phyloP scores from a whole-genome alignment of 495 filamentous ascomycete species.

The Penicillium steckii region DNA sequence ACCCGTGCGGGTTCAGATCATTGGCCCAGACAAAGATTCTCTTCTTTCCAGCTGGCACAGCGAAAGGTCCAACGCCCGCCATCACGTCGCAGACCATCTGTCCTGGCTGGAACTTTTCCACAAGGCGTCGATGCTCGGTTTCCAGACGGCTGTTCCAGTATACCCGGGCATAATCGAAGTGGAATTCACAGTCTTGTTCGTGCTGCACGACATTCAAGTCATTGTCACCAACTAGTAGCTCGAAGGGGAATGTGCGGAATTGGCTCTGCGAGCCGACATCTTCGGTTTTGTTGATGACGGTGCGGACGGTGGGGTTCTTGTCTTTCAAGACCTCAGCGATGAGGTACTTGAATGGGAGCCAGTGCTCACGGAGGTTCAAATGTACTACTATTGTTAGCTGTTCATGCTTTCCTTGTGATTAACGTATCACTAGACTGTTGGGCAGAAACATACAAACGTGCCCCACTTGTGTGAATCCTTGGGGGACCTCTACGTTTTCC shows the following conservation, averaged over 20 bases:
- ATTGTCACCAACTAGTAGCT: conserved; percentile 77
- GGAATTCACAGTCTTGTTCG: conserved; percentile 50
- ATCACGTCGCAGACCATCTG: conserved; percentile 96
- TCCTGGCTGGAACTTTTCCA: conserved; percentile 73
- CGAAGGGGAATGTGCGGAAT: conserved; percentile 91
- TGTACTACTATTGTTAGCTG: conserved; percentile 55
- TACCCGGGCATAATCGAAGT: conserved; percentile 67
- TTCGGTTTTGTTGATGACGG: conserved; percentile 95
- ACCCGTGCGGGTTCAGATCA: conserved; percentile 92
- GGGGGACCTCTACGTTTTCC: conserved; percentile 72
- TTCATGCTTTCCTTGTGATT: no score
- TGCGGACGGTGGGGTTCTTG: conserved; percentile 77
- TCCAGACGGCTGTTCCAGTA: conserved; percentile 96
- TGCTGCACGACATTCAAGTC: conserved; percentile 76
- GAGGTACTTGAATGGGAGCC: conserved; percentile 75
- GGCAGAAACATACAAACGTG: conserved; percentile 67
- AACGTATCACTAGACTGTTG: no score
- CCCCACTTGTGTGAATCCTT: conserved; percentile 80
- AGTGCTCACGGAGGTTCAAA: conserved; percentile 81
- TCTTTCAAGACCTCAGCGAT: conserved; percentile 83
- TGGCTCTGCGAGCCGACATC: conserved; percentile 79
- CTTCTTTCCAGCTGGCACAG: conserved; percentile 85
- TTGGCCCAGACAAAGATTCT: conserved; percentile 95
- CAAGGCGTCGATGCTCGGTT: conserved; percentile 80
- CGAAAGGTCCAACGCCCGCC: conserved; percentile 96